These are phyloP conservation scores for Apiotrichum laibachii DNA, from an alignment of 1,284 basidiomycete genomes.

Conservation along the genomic window DNA sequence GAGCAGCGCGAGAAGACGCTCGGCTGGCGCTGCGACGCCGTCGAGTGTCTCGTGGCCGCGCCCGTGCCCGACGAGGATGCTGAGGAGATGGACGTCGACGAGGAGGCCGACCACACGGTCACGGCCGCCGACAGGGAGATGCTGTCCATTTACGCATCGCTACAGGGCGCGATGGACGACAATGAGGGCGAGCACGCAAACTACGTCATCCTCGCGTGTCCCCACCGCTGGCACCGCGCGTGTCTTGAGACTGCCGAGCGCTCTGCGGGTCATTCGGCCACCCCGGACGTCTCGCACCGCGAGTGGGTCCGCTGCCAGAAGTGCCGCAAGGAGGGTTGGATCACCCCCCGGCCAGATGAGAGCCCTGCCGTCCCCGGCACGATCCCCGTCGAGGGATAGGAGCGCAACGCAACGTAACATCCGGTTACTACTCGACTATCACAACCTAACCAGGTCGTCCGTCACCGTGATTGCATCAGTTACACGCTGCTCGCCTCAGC, in stretches of 20 bases:
- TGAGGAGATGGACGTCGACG: slow-evolving; percentile 20
- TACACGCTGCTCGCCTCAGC: too few relatives aligned
- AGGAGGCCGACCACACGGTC: slow-evolving; percentile 6
- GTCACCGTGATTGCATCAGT: too few relatives aligned
- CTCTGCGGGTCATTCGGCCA: slow-evolving; percentile 24
- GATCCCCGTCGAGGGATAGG: not conserved
- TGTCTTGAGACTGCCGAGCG: slow-evolving; percentile 38
- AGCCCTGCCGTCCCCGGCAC: not conserved
- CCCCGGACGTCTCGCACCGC: slow-evolving; percentile 18
- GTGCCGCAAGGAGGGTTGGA: slow-evolving; percentile 46
- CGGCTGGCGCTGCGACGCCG: slow-evolving; percentile 47
- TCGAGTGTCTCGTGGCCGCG: slow-evolving; percentile 35
- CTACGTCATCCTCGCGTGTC: slow-evolving; percentile 34
- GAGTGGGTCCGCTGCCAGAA: slow-evolving; percentile 39
- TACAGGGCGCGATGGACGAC: slow-evolving; percentile 20
- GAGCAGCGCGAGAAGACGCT: slow-evolving; percentile 35
- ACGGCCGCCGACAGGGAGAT: slow-evolving; percentile 29
- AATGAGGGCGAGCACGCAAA: slow-evolving; percentile 3
- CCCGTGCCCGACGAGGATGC: slow-evolving; percentile 21
- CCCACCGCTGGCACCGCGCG: slow-evolving; percentile 39
- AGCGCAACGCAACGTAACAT: not conserved
- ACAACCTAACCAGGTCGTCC: too few relatives aligned
- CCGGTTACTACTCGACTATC: not conserved
- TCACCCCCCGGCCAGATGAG: slow-evolving; percentile 15
- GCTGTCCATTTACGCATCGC: slow-evolving; percentile 32